phyloP scores from a whole-genome alignment of 108 stramenopile genomes.

The Pseudonitzschia pungens region DNA sequence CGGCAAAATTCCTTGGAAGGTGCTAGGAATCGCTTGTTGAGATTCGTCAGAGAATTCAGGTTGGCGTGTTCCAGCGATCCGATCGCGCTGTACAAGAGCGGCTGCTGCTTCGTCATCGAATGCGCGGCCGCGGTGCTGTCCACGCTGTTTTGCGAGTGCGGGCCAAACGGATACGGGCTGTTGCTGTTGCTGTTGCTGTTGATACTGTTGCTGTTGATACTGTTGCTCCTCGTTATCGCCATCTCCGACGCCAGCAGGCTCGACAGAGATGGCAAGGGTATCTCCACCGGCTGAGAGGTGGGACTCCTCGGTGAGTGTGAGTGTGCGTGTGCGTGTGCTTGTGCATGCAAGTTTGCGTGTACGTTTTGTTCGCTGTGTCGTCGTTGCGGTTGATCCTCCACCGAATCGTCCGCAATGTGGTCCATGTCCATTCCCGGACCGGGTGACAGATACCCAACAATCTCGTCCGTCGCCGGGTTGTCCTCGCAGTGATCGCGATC shows the following conservation, averaged over 20 bases:
- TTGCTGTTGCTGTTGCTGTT: neutral
- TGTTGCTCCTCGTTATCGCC: too few relatives aligned
- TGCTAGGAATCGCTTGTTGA: conserved; percentile 29
- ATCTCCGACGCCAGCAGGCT: too few relatives aligned
- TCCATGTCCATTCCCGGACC: neutral
- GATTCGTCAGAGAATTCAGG: conserved; percentile 44
- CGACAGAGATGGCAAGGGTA: too few relatives aligned
- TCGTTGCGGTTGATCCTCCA: neutral
- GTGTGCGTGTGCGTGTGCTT: neutral
- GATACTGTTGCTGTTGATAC: neutral
- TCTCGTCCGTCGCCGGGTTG: neutral
- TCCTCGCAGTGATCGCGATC: neutral
- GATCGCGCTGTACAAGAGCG: conserved; percentile 66
- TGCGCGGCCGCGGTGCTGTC: neutral
- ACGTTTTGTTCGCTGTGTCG: too few relatives aligned
- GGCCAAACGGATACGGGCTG: neutral
- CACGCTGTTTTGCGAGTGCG: neutral
- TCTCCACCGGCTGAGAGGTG: too few relatives aligned
- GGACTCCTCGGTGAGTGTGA: too few relatives aligned
- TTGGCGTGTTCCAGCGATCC: conserved; percentile 65
- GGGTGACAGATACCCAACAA: neutral
- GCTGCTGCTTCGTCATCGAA: conserved; percentile 3
- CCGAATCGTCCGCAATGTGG: too few relatives aligned
- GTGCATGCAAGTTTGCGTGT: too few relatives aligned
- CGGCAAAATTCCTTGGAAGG: conserved; percentile 25